Evolutionary conservation across 23 red algal species (phyloP).

Genomic region (Chondrus crispus): DNA sequence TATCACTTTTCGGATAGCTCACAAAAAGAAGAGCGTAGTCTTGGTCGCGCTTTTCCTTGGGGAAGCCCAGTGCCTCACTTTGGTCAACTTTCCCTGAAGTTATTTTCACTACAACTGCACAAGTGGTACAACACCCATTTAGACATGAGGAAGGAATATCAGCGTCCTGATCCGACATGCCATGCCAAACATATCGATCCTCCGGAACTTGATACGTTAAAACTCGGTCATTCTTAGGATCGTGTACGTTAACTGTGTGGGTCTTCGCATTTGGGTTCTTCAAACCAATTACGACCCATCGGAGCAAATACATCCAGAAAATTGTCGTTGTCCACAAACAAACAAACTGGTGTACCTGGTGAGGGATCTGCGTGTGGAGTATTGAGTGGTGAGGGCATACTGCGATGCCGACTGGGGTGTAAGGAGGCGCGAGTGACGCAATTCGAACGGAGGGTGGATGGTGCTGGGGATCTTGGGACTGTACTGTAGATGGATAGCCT

Average conservation of each 20-base stretch:
- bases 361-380: no score
- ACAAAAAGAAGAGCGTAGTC: conserved; percentile 94
- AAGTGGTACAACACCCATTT: conserved; percentile 98
- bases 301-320: no score
- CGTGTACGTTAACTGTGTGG: conserved; percentile 75
- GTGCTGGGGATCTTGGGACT: no score
- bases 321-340: no score
- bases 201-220: conserved; percentile 72
- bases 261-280: conserved; percentile 48
- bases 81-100: conserved; percentile 56
- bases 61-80: conserved; percentile 79
- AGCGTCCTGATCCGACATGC: conserved; percentile 75
- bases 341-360: no score
- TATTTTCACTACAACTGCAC: conserved; percentile 87
- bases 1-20: conserved; percentile 77
- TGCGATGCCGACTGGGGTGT: no score
- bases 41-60: conserved; percentile 67
- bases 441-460: no score
- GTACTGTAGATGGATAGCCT: no score
- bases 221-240: conserved; percentile 21
- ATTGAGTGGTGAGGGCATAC: no score
- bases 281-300: no score
- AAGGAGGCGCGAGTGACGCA: no score
- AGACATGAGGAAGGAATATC: conserved; percentile 86
- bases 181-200: conserved; percentile 96